A percentile compares a stretch with the other conserved stretches of the same genome.
Evolutionary conservation across 768 basidiomycete genomes (phyloP).

Genomic region (Agaricus blazei): DNA sequence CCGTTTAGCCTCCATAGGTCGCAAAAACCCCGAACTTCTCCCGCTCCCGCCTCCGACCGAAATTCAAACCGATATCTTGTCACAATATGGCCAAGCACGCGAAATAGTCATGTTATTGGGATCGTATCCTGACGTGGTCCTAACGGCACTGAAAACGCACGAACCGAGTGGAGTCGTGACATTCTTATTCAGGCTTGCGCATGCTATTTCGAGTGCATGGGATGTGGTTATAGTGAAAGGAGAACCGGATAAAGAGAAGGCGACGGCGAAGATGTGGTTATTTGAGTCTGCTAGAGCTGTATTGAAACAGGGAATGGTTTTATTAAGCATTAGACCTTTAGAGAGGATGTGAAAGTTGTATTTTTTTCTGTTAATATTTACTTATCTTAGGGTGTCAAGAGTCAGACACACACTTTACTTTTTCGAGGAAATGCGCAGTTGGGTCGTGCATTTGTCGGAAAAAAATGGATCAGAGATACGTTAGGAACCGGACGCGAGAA

Average conservation of each 20-base stretch:
- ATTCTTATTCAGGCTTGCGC: slow-evolving; percentile 80
- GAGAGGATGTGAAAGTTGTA: slow-evolving; percentile 71
- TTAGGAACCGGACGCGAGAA: no score
- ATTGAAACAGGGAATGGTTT: slow-evolving; percentile 77
- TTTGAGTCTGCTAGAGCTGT: slow-evolving; percentile 89
- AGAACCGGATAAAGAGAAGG: slow-evolving; percentile 70
- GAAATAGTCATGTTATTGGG: slow-evolving; percentile 84
- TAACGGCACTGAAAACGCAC: slow-evolving; percentile 74
- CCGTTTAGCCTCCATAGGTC: slow-evolving; percentile 80
- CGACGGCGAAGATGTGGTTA: slow-evolving; percentile 81
- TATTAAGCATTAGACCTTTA: slow-evolving; percentile 85
- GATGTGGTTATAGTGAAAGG: slow-evolving; percentile 85
- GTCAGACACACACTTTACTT: no score
- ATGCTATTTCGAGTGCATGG: slow-evolving; percentile 91
- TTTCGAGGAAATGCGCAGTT: no score
- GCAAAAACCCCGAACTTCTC: slow-evolving; percentile 87
- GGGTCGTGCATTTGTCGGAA: no score
- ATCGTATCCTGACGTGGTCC: slow-evolving; percentile 88
- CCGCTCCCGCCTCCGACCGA: slow-evolving; percentile 64
- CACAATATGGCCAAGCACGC: slow-evolving; percentile 62
- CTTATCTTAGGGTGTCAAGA: no score
- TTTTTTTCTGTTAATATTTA: no score
- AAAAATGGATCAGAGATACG: no score
- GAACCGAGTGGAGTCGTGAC: slow-evolving; percentile 93
- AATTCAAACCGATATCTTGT: slow-evolving; percentile 63